Evolutionary conservation across 306 rosid species (phyloP), one percentile per base, ranked within the genome.

Genomic region (Rubus idaeus): DNA sequence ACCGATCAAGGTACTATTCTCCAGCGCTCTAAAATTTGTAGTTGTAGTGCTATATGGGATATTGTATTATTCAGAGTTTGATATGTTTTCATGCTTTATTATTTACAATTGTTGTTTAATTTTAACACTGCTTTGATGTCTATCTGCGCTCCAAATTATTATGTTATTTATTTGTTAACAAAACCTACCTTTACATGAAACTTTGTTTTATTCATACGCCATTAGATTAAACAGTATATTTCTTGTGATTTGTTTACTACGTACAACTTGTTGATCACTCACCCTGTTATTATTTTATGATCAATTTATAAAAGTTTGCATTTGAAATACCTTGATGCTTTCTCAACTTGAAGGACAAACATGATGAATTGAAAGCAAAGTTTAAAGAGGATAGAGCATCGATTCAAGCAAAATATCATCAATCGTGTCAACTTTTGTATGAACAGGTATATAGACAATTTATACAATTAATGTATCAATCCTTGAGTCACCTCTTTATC

Each of bases 341-440:
- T 30, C 16, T 71, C 30, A 30, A 6, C 40, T 41, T 73, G 50
- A 83, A 90, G 94, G 76, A 87, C 61, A 83, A 87, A 52, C 86
- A 86, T 30, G 94, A 85, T 60, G 91, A 84, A 69, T 56, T 86
- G 2, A 90, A 90, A 80, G 85, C 90, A 2, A 86, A 86, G 5
- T 90, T 84, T 81, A 84, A 87, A 6, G 87, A 90, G 84, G 94
- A 90, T 60, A 87, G 91, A 82, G 87, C 89, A 42, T 89, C 90
- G 14, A 87, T 89, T 12, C 87, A 87, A 79, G 91, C 89, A 40
- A 87, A 90, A 83, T 90, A 87, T 68, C 90, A 83, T 74, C 86
- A 84, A 18, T 55, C 86, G 78, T 87, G 84, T 82, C 87, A 87
- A 40, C 90, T 90, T 2, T 68, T 90, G 21, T 90, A 90, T 71